phyloP scores from a whole-genome alignment of 192 early-diverging fungal genomes.

The Linnemannia zychae region DNA sequence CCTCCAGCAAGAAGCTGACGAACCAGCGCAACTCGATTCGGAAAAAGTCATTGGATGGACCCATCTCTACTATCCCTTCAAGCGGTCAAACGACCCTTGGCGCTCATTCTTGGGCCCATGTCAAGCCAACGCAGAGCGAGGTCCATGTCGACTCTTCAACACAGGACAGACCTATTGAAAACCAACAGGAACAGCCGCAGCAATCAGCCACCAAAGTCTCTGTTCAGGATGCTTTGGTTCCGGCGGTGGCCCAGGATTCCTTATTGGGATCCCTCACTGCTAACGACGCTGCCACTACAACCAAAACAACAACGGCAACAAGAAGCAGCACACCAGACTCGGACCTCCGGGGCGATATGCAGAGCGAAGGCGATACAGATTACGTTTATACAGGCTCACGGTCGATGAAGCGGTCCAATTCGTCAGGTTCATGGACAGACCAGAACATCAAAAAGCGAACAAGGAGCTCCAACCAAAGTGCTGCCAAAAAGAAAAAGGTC shows the following conservation, averaged over 20 bases:
- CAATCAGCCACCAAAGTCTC: background rate
- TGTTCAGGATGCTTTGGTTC: background rate
- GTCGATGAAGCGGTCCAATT: slow-evolving; percentile 16
- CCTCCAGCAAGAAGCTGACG: background rate
- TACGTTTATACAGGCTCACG: slow-evolving; percentile 12
- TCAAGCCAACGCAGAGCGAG: background rate
- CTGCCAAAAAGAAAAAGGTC: slow-evolving; percentile 28
- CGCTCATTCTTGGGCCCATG: slow-evolving; percentile 18
- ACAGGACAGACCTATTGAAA: background rate
- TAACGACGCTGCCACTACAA: background rate
- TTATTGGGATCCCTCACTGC: background rate
- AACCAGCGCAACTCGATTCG: background rate
- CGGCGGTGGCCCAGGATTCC: background rate
- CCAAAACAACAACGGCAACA: background rate
- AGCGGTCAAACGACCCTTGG: slow-evolving; percentile 17
- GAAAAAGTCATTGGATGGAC: slow-evolving; percentile 6
- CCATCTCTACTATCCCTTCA: background rate
- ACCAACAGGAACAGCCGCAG: background rate
- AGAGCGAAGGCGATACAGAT: slow-evolving; percentile 16
- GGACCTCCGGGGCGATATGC: background rate
- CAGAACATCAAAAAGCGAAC: slow-evolving; percentile 24
- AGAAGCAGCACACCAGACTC: background rate
- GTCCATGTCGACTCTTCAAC: background rate
- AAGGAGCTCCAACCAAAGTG: slow-evolving; percentile 10
- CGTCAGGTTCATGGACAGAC: slow-evolving; percentile 8